Evolutionary conservation across 2,329 filamentous ascomycete species (phyloP).

Genomic region (Gliomastix tumulicola): DNA sequence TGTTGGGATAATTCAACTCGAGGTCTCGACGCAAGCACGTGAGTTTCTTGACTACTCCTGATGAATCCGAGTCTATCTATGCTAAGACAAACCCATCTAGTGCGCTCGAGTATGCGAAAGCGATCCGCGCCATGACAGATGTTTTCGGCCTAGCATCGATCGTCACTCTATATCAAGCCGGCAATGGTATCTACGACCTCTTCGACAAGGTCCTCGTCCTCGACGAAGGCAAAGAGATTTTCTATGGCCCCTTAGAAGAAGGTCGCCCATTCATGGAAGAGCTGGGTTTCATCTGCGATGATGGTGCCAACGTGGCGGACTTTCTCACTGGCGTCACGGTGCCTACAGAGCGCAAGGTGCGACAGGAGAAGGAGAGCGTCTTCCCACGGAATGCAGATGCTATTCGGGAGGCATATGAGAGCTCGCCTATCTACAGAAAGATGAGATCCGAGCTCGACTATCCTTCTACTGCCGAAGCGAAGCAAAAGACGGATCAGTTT

Average conservation of each 20-base stretch:
- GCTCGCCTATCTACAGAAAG: constrained; percentile 36
- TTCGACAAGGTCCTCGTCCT: constrained; percentile 67
- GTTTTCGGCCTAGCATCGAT: constrained; percentile 52
- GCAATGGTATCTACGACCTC: constrained; percentile 61
- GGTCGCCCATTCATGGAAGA: constrained; percentile 59
- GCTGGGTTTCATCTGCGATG: constrained; percentile 54
- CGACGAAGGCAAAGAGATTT: constrained; percentile 59
- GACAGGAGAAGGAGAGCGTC: constrained; percentile 22
- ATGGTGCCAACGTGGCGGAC: constrained; percentile 58
- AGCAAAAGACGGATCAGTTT: constrained; percentile 45
- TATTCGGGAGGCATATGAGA: constrained; percentile 42
- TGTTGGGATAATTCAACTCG: constrained; percentile 64
- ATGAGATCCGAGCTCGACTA: constrained; percentile 54
- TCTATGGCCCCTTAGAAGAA: constrained; percentile 52
- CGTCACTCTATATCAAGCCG: constrained; percentile 63
- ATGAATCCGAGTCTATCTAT: neutral
- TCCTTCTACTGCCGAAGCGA: constrained; percentile 39
- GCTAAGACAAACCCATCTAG: neutral
- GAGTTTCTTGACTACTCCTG: constrained; percentile 9
- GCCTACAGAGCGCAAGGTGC: constrained; percentile 61
- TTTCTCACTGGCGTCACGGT: constrained; percentile 58
- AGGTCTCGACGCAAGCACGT: constrained; percentile 58
- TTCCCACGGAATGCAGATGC: constrained; percentile 37
- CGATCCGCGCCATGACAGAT: constrained; percentile 58
- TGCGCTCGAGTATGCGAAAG: constrained; percentile 53